Conservation (phyloP, 306 rosid genomes). For the Bauhinia variegata region DNA sequence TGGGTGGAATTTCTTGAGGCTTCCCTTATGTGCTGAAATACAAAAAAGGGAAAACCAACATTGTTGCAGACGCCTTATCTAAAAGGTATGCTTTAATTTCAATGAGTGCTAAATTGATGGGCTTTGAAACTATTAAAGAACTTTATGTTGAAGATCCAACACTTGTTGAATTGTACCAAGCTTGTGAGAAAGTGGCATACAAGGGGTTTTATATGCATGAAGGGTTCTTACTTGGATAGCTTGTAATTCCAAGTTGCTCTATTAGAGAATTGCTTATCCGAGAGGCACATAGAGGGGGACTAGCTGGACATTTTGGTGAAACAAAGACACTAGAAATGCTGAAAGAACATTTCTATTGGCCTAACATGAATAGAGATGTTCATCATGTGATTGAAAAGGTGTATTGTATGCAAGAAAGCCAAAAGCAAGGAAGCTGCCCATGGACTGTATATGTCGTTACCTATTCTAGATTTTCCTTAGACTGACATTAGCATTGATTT, state of each 20-base stretch:
- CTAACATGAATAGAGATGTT: background rate
- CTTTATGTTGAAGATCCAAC: background rate
- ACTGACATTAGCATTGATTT: background rate
- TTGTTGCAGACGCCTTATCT: background rate
- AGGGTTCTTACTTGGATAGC: background rate
- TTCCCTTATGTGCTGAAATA: background rate
- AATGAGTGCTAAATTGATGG: background rate
- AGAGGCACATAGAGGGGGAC: too few species aligned
- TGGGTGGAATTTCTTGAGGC: background rate
- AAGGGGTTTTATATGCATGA: background rate
- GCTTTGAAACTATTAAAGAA: background rate
- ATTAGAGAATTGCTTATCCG: too few species aligned
- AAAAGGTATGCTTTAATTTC: background rate
- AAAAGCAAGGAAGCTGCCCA: background rate
- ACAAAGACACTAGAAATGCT: background rate
- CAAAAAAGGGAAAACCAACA: background rate
- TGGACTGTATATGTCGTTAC: background rate
- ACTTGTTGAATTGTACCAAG: too few species aligned
- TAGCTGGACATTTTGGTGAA: background rate
- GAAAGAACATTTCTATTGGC: background rate
- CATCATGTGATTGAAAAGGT: background rate
- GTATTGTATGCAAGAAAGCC: background rate
- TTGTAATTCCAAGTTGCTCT: too few species aligned
- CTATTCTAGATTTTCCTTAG: background rate
- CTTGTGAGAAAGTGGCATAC: background rate